phyloP scores from a whole-genome alignment of 2,329 filamentous ascomycete species.

The Hypoxylon sp. region DNA sequence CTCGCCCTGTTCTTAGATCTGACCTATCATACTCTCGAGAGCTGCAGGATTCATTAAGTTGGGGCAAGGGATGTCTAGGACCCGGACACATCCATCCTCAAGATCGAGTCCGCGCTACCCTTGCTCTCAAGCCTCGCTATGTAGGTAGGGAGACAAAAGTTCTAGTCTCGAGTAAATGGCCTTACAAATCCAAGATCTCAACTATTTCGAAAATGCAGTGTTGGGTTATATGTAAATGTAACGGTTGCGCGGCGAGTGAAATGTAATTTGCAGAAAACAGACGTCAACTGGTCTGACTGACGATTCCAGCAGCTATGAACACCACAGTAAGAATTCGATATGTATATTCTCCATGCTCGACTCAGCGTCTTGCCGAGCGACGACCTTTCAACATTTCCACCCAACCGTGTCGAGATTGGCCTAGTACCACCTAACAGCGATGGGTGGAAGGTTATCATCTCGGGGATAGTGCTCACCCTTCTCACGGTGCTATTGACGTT shows the following conservation, averaged over 20 bases:
- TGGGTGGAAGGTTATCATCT: slow-evolving; percentile 31
- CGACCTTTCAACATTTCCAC: slow-evolving; percentile 5
- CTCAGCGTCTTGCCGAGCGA: slow-evolving; percentile 18
- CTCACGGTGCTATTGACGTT: slow-evolving; percentile 38
- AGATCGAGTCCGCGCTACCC: slow-evolving; percentile 22
- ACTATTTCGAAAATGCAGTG: background rate
- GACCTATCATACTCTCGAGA: slow-evolving; percentile 18
- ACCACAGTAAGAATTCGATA: slow-evolving; percentile 21
- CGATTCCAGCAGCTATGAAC: slow-evolving; percentile 13
- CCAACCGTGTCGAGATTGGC: slow-evolving; percentile 27
- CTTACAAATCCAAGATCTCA: background rate
- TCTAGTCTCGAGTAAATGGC: slow-evolving; percentile 12
- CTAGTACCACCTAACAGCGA: slow-evolving; percentile 32
- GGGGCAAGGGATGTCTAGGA: slow-evolving; percentile 22
- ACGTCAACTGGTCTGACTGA: slow-evolving; percentile 11
- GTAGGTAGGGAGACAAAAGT: background rate
- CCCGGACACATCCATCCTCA: slow-evolving; percentile 29
- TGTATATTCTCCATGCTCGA: slow-evolving; percentile 30
- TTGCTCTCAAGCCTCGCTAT: slow-evolving; percentile 20
- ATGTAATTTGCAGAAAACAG: slow-evolving; percentile 15
- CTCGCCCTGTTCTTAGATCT: slow-evolving; percentile 23
- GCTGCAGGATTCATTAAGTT: slow-evolving; percentile 29
- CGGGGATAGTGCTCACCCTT: slow-evolving; percentile 25
- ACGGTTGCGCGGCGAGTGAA: slow-evolving; percentile 15
- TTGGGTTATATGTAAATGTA: slow-evolving; percentile 28